A percentile compares a stretch with the other conserved stretches of the same genome.
Evolutionary conservation across 495 filamentous ascomycete genomes (phyloP).

Genomic region (Penicillium cinerascens): DNA sequence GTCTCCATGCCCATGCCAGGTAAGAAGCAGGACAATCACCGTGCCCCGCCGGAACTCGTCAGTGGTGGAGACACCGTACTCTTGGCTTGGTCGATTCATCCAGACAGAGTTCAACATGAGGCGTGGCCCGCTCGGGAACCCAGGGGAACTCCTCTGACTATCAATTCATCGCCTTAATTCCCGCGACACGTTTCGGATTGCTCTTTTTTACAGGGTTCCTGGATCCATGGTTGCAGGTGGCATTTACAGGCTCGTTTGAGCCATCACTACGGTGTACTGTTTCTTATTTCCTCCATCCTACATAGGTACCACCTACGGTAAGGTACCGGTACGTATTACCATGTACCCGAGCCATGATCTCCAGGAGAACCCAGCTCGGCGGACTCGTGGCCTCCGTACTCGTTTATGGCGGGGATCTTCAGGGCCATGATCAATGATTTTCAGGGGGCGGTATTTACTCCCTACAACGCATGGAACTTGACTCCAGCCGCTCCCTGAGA

Average conservation of each 20-base stretch:
- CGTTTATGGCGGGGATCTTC: constrained; percentile 21
- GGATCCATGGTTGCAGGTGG: constrained; percentile 4
- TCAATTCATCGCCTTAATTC: not conserved
- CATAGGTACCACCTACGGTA: too few species aligned
- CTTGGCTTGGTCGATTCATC: constrained; percentile 17
- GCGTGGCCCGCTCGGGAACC: constrained; percentile 6
- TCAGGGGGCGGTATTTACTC: constrained; percentile 25
- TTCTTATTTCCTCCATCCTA: not conserved
- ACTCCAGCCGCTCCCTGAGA: not conserved
- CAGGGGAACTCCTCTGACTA: constrained; percentile 3
- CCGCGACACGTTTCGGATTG: constrained; percentile 12
- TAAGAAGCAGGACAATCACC: not conserved
- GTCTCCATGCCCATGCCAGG: not conserved
- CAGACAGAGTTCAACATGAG: constrained; percentile 3
- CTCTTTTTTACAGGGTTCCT: not conserved
- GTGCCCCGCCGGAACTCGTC: constrained; percentile 16
- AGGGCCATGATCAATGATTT: constrained; percentile 8
- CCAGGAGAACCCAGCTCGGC: not conserved
- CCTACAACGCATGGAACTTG: not conserved
- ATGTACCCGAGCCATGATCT: too few species aligned
- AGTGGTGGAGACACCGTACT: constrained; percentile 24
- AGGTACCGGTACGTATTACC: too few species aligned
- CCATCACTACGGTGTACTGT: too few species aligned
- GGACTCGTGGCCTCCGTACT: constrained; percentile 11
- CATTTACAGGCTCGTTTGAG: not conserved